These are phyloP conservation scores for Spergularia bocconei DNA, from an alignment of 148 eudicot species.

Conservation along the genomic window DNA sequence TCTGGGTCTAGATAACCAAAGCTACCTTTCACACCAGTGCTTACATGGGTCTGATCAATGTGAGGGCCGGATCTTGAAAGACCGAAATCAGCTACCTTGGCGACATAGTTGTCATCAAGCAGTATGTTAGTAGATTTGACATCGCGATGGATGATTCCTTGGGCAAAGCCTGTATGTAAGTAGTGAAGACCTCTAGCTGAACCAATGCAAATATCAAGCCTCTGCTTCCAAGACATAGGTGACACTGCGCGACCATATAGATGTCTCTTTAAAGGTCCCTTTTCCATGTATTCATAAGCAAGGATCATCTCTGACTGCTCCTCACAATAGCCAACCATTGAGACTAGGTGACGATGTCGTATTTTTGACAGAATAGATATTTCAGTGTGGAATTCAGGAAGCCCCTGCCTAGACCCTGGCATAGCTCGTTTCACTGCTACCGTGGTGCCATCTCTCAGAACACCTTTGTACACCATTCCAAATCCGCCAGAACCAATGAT, in stretches of 20 bases:
- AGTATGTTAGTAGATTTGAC: slow-evolving; percentile 94
- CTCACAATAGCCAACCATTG: slow-evolving; percentile 90
- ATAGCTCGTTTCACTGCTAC: slow-evolving; percentile 90
- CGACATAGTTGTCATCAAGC: slow-evolving; percentile 70
- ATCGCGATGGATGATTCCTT: slow-evolving; percentile 94
- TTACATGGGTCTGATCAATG: slow-evolving; percentile 85
- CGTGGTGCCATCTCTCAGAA: slow-evolving; percentile 52
- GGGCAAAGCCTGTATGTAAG: slow-evolving; percentile 90
- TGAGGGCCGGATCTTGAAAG: slow-evolving; percentile 87
- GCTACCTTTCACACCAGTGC: slow-evolving; percentile 98
- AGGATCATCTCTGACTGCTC: slow-evolving; percentile 96
- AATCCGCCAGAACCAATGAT: slow-evolving; percentile 88
- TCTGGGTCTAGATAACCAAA: slow-evolving; percentile 96
- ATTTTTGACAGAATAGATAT: slow-evolving; percentile 78
- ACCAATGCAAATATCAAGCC: slow-evolving; percentile 93
- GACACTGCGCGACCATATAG: slow-evolving; percentile 56
- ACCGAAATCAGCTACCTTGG: slow-evolving; percentile 98
- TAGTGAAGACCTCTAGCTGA: slow-evolving; percentile 95
- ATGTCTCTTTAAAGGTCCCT: slow-evolving; percentile 77
- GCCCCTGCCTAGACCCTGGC: slow-evolving; percentile 92
- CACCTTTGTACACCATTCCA: slow-evolving; percentile 86
- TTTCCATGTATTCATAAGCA: slow-evolving; percentile 83
- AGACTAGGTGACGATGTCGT: slow-evolving; percentile 83
- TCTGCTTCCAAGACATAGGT: slow-evolving; percentile 78
- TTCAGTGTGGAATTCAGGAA: slow-evolving; percentile 91